Percentiles rank a stretch among this genome's conserved stretches.
phyloP scores from a whole-genome alignment of 495 filamentous ascomycete species.

The Penicillium crystallinum region DNA sequence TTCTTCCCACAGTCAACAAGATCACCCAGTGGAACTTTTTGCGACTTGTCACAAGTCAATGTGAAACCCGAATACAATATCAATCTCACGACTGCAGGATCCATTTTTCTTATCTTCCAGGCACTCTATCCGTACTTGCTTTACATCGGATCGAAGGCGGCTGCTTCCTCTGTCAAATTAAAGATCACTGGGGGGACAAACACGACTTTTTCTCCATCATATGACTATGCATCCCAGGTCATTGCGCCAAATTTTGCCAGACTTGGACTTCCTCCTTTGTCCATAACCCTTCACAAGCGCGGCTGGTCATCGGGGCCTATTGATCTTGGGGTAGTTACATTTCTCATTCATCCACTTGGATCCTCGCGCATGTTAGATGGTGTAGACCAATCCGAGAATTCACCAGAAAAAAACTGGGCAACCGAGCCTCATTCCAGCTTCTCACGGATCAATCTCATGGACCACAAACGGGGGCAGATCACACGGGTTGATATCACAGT shows the following conservation, averaged over 20 bases:
- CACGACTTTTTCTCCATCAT: slow-evolving; percentile 62
- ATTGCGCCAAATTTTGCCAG: slow-evolving; percentile 62
- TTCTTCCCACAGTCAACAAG: slow-evolving; percentile 39
- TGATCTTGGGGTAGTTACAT: slow-evolving; percentile 54
- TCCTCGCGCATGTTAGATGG: background rate
- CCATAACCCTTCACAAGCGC: slow-evolving; percentile 50
- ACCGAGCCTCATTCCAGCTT: slow-evolving; percentile 23
- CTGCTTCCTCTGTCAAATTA: slow-evolving; percentile 42
- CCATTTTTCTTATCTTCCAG: slow-evolving; percentile 70
- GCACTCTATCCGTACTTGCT: slow-evolving; percentile 75
- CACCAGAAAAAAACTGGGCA: background rate
- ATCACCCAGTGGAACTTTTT: background rate
- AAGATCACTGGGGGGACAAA: slow-evolving; percentile 77
- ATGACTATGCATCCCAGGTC: slow-evolving; percentile 74
- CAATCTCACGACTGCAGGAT: slow-evolving; percentile 29
- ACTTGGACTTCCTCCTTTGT: slow-evolving; percentile 55
- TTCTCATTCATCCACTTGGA: slow-evolving; percentile 52
- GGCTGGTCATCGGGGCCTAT: slow-evolving; percentile 62
- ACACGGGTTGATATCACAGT: slow-evolving; percentile 58
- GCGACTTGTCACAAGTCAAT: slow-evolving; percentile 6
- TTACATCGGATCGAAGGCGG: slow-evolving; percentile 39
- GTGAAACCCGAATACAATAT: slow-evolving; percentile 30
- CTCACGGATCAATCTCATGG: slow-evolving; percentile 27
- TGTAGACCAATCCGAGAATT: background rate
- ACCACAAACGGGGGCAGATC: slow-evolving; percentile 40